Percentiles rank a stretch among this genome's conserved stretches.
Evolutionary conservation across 768 basidiomycete species (phyloP).

Genomic region (Tylopilus sp.): DNA sequence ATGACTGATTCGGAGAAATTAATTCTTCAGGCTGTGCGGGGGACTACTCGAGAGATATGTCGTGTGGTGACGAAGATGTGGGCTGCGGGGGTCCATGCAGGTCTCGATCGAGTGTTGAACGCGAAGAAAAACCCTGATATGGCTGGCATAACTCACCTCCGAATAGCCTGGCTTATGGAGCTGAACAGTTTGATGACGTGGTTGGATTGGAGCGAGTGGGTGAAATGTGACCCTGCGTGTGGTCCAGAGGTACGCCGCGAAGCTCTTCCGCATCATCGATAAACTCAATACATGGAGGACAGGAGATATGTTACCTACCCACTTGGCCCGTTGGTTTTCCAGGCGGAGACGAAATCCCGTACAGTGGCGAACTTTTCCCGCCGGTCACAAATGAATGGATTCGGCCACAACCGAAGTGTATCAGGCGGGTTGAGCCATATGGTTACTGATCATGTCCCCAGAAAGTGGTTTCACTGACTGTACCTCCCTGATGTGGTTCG

Average conservation of each 20-base stretch:
- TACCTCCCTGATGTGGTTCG: too few species aligned
- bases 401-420: slow-evolving; percentile 11
- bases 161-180: slow-evolving; percentile 32
- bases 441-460: neutral
- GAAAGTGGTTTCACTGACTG: neutral
- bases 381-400: slow-evolving; percentile 2
- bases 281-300: neutral
- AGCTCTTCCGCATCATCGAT: neutral
- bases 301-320: slow-evolving; percentile 22
- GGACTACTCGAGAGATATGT: slow-evolving; percentile 43
- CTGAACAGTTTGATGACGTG: slow-evolving; percentile 40
- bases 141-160: slow-evolving; percentile 3
- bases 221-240: slow-evolving; percentile 46
- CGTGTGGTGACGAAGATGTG: slow-evolving; percentile 44
- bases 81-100: slow-evolving; percentile 35
- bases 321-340: slow-evolving; percentile 18
- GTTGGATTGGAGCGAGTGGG: slow-evolving; percentile 53
- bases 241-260: slow-evolving; percentile 34
- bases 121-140: neutral
- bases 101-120: slow-evolving; percentile 15
- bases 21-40: slow-evolving; percentile 27
- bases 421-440: slow-evolving; percentile 2
- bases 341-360: neutral
- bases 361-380: neutral
- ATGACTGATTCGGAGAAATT: slow-evolving; percentile 30